Evolutionary conservation across 164 flowering plant species (phyloP).

Genomic region (Umbellularia californica): DNA sequence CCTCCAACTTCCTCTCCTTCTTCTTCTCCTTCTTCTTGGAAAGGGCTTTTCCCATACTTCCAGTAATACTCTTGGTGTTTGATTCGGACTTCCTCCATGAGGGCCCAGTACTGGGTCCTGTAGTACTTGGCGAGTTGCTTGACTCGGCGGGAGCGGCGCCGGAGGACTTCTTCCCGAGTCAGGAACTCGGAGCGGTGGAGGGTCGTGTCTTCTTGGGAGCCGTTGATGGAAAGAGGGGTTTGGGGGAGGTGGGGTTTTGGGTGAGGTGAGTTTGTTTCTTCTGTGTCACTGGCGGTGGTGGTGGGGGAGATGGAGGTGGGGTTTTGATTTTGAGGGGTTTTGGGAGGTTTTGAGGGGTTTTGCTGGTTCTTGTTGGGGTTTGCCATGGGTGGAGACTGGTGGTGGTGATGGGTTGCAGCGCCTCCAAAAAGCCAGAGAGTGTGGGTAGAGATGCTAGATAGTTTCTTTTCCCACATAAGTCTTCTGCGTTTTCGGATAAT

Average conservation of each 20-base stretch:
- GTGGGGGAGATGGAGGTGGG: slow-evolving; percentile 4
- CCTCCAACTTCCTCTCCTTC: slow-evolving; percentile 9
- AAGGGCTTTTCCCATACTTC: slow-evolving; percentile 67
- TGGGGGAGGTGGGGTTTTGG: neutral
- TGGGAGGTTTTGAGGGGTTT: slow-evolving; percentile 12
- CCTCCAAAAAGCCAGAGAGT: neutral
- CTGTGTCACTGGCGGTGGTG: slow-evolving; percentile 12
- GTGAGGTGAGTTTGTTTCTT: slow-evolving; percentile 15
- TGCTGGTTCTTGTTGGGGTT: neutral
- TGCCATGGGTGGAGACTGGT: slow-evolving; percentile 7
- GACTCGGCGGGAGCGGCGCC: slow-evolving; percentile 41
- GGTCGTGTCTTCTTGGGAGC: slow-evolving; percentile 25
- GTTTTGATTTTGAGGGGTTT: neutral
- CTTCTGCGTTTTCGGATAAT: too few relatives aligned
- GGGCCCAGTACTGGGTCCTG: slow-evolving; percentile 57
- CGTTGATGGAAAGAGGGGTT: slow-evolving; percentile 19
- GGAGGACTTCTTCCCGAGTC: slow-evolving; percentile 47
- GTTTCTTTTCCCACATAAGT: too few relatives aligned
- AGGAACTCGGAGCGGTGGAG: slow-evolving; percentile 35
- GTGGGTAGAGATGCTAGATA: neutral
- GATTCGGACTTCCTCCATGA: slow-evolving; percentile 61
- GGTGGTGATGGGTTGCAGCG: slow-evolving; percentile 2
- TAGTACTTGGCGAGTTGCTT: slow-evolving; percentile 41
- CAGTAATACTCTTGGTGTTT: slow-evolving; percentile 61
- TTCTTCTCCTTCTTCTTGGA: slow-evolving; percentile 28